Percentiles rank a stretch among this genome's conserved stretches.
phyloP scores from a whole-genome alignment of 345 rosid genomes.

The Turnera subulata region DNA sequence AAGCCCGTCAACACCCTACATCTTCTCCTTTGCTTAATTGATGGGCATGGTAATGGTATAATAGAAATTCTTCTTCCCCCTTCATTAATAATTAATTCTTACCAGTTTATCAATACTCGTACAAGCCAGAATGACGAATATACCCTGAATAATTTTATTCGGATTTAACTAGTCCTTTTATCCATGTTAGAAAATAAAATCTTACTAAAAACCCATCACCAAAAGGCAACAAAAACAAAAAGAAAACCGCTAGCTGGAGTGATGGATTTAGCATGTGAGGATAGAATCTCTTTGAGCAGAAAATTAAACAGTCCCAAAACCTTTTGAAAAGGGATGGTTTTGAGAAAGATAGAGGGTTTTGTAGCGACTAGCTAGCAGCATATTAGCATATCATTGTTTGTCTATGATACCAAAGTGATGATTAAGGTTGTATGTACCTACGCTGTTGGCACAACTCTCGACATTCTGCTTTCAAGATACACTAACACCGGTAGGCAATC shows the following conservation, averaged over 20 bases:
- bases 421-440: slow-evolving; percentile 10
- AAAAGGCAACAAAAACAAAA: slow-evolving; percentile 1
- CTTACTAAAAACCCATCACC: not conserved
- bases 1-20: too few species aligned
- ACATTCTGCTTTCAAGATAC: slow-evolving; percentile 12
- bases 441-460: slow-evolving; percentile 9
- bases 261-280: slow-evolving; percentile 16
- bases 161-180: too few species aligned
- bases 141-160: not conserved
- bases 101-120: too few species aligned
- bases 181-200: too few species aligned
- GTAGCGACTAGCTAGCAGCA: not conserved
- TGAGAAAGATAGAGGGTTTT: too few species aligned
- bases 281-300: slow-evolving; percentile 8
- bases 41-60: too few species aligned
- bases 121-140: too few species aligned
- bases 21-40: not conserved
- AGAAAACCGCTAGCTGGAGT: slow-evolving; percentile 12
- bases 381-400: not conserved
- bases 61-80: too few species aligned
- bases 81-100: too few species aligned
- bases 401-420: not conserved
- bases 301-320: slow-evolving; percentile 11
- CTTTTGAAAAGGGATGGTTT: slow-evolving; percentile 8
- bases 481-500: slow-evolving; percentile 6